Evolutionary conservation across 768 basidiomycete species (phyloP).

Genomic region (Xerocomus potaroensis): DNA sequence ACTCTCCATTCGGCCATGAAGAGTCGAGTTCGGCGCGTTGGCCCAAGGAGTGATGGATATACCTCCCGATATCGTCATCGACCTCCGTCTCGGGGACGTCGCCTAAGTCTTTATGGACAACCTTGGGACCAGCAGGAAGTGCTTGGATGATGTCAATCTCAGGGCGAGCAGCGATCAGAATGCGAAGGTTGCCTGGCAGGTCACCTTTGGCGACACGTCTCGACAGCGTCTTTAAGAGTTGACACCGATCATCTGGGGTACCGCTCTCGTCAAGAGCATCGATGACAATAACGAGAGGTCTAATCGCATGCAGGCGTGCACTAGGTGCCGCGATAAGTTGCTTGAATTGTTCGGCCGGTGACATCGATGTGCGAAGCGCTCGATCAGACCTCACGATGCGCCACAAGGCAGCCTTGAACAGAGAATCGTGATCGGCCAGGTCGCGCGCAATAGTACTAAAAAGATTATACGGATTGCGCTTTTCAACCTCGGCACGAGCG

Average conservation of each 20-base stretch:
- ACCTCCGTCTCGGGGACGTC: background rate
- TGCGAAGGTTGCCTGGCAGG: background rate
- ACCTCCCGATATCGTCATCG: background rate
- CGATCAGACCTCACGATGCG: no score
- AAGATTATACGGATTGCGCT: no score
- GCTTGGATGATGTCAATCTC: conserved; percentile 6
- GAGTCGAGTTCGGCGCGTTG: background rate
- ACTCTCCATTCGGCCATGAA: background rate
- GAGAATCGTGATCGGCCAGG: no score
- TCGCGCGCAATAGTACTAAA: no score
- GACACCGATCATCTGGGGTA: background rate
- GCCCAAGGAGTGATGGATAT: background rate
- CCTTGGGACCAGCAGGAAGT: conserved; percentile 7
- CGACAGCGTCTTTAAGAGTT: conserved; percentile 2
- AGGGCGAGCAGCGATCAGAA: background rate
- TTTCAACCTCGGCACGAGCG: no score
- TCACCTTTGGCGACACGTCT: background rate
- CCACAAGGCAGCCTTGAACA: no score
- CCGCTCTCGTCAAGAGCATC: conserved; percentile 15
- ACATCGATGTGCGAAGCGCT: no score
- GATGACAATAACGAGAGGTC: no score
- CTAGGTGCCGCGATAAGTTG: no score
- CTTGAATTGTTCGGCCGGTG: no score
- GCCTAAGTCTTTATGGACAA: conserved; percentile 12
- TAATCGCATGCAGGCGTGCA: no score